Conservation (phyloP, 2,329 filamentous ascomycete species). For the Curvularia sp. region DNA sequence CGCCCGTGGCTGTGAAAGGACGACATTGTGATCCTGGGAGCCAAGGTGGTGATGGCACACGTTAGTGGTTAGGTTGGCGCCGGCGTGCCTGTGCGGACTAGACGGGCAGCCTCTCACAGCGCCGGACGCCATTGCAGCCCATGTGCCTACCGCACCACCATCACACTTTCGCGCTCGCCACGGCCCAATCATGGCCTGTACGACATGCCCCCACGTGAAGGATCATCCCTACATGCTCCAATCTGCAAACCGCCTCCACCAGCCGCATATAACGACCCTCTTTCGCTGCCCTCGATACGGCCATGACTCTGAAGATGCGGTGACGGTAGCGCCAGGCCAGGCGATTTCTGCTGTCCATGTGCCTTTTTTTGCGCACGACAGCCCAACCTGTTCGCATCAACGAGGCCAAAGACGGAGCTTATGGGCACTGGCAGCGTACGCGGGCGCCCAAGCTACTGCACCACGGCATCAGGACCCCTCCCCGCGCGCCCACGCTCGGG, state of each 20-base stretch:
- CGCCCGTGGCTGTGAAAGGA: constrained; percentile 34
- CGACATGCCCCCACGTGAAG: constrained; percentile 36
- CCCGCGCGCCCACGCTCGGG: constrained; percentile 12
- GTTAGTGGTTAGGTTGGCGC: constrained; percentile 45
- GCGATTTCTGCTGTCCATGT: constrained; percentile 1
- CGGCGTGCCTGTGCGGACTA: constrained; percentile 46
- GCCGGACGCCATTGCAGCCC: constrained; percentile 22
- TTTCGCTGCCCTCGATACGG: constrained; percentile 5
- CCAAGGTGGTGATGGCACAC: constrained; percentile 41
- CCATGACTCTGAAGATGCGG: constrained; percentile 24
- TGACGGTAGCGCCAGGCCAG: constrained; percentile 26
- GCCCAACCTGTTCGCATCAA: constrained; percentile 15
- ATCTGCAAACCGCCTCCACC: constrained; percentile 19
- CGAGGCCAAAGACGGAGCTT: no score
- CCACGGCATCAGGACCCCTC: constrained; percentile 15
- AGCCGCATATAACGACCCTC: constrained; percentile 26
- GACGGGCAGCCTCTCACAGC: constrained; percentile 38
- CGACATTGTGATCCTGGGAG: constrained; percentile 40
- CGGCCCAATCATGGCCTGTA: constrained; percentile 29
- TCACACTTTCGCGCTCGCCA: constrained; percentile 29
- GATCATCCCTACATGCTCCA: constrained; percentile 22
- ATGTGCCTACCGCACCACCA: constrained; percentile 30
- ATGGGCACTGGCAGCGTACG: neutral
- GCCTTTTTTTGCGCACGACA: neutral
- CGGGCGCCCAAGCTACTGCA: constrained; percentile 23